These are phyloP conservation scores for Talaromyces trachyspermus DNA, from an alignment of 495 filamentous ascomycete genomes.

Conservation along the genomic window DNA sequence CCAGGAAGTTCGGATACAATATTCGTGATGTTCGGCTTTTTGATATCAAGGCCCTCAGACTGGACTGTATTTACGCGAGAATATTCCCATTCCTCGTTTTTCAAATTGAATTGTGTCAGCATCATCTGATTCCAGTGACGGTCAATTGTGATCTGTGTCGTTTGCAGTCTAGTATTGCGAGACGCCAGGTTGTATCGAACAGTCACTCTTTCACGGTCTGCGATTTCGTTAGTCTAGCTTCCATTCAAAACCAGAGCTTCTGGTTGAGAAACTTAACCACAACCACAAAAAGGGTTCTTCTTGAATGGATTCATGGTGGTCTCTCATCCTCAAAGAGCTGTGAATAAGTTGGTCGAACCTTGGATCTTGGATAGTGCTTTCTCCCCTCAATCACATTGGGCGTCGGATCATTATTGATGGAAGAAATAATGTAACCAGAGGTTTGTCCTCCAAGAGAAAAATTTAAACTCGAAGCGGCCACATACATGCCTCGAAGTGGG, in stretches of 20 bases:
- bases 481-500: conserved; percentile 2
- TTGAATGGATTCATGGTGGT: no score
- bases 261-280: no score
- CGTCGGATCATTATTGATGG: conserved; percentile 2
- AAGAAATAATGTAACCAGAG: not conserved
- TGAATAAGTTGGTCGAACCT: not conserved
- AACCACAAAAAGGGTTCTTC: no score
- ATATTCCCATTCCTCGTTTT: conserved; percentile 5
- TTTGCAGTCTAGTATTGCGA: not conserved
- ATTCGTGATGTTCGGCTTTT: no score
- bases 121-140: conserved; percentile 2
- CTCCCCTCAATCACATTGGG: conserved; percentile 4
- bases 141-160: conserved; percentile 1
- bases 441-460: not conserved
- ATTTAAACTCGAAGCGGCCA: not conserved
- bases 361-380: not conserved
- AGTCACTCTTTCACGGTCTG: conserved; percentile 5
- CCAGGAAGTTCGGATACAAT: no score
- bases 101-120: not conserved
- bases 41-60: no score
- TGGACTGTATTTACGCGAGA: not conserved
- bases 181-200: not conserved
- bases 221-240: not conserved
- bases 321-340: no score
- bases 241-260: no score